These are phyloP conservation scores for Leishmania tarentolae DNA, from an alignment of 208 protist genomes.

Conservation along the genomic window DNA sequence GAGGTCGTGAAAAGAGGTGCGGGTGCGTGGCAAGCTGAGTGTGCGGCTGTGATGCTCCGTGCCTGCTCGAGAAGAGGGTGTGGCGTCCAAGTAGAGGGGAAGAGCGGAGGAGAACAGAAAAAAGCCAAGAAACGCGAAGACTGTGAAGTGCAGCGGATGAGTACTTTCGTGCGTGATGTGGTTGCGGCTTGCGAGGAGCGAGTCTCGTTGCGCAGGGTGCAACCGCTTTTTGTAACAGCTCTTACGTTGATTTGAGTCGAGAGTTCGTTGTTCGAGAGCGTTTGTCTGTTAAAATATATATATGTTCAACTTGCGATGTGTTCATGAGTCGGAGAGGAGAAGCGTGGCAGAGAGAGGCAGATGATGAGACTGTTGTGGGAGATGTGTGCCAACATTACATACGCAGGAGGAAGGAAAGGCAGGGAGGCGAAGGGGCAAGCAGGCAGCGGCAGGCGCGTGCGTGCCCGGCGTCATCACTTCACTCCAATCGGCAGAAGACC, in stretches of 20 bases:
- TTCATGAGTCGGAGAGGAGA: background rate
- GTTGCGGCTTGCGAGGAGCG: background rate
- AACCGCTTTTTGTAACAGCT: background rate
- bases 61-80: background rate
- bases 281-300: too few species aligned
- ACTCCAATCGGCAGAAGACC: background rate
- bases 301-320: too few species aligned
- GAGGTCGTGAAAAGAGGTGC: background rate
- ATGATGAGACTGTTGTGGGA: background rate
- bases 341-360: conserved; percentile 1
- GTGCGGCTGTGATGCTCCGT: background rate
- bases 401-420: background rate
- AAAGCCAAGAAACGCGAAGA: background rate
- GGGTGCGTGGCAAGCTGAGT: background rate
- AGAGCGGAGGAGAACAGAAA: background rate
- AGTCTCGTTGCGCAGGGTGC: background rate
- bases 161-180: background rate
- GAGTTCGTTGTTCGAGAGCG: background rate
- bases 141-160: background rate
- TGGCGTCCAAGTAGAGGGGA: background rate
- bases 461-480: background rate
- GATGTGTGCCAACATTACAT: too few species aligned
- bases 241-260: background rate
- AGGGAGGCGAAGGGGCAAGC: background rate
- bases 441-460: background rate